A percentile compares a stretch with the other conserved stretches of the same genome.
phyloP scores from a whole-genome alignment of 2,329 filamentous ascomycete genomes.

The Dactylellina drechsleri region DNA sequence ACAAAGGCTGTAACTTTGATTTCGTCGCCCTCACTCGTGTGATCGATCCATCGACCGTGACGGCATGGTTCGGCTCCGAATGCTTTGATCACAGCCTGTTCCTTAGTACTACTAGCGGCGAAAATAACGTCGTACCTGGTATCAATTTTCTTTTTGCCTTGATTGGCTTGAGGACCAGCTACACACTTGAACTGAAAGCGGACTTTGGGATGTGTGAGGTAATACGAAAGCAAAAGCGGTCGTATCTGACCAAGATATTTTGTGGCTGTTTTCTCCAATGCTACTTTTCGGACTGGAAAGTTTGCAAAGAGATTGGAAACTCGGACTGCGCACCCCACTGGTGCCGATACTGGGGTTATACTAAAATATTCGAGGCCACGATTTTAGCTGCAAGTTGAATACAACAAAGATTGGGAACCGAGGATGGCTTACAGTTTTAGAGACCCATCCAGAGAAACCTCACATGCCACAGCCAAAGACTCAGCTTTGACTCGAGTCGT shows the following conservation, averaged over 20 bases:
- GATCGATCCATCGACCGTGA: conserved; percentile 36
- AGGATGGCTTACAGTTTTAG: conserved; percentile 62
- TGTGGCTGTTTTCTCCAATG: conserved; percentile 35
- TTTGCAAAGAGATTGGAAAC: conserved; percentile 68
- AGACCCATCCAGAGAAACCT: conserved; percentile 66
- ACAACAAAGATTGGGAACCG: not conserved
- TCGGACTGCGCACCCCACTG: conserved; percentile 71
- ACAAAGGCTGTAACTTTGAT: conserved; percentile 56
- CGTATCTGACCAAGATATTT: conserved; percentile 43
- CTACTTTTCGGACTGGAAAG: conserved; percentile 69
- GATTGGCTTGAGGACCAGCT: conserved; percentile 55
- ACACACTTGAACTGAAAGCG: conserved; percentile 67
- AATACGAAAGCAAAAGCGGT: conserved; percentile 69
- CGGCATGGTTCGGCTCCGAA: conserved; percentile 66
- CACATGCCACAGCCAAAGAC: conserved; percentile 66
- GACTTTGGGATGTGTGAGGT: conserved; percentile 69
- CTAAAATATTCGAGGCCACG: conserved; percentile 59
- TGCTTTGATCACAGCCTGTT: conserved; percentile 69
- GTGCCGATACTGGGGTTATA: conserved; percentile 65
- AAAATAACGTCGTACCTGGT: conserved; percentile 68
- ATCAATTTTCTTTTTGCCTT: conserved; percentile 61
- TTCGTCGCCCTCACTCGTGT: conserved; percentile 8
- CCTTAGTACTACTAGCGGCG: conserved; percentile 66
- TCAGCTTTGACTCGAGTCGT: conserved; percentile 71
- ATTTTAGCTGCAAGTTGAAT: conserved; percentile 21